Conservation (phyloP, 2,329 filamentous ascomycete species). For the Daldinia eschscholtzii region DNA sequence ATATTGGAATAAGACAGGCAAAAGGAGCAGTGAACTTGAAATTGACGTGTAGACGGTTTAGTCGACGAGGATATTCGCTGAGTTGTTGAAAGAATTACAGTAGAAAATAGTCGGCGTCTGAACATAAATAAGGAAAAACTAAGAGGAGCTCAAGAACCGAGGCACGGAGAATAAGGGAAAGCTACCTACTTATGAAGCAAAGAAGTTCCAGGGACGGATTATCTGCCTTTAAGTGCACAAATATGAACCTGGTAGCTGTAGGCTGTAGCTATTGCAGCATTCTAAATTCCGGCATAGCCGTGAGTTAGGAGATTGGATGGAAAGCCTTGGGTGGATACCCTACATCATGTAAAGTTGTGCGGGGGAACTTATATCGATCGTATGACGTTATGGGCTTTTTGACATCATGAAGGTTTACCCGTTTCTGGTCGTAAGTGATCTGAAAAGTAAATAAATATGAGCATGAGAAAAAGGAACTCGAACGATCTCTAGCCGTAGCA, state of each 20-base stretch:
- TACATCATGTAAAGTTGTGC: conserved; percentile 10
- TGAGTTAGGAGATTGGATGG: conserved; percentile 25
- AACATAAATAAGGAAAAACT: conserved; percentile 12
- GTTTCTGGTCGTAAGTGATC: neutral
- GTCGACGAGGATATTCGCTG: conserved; percentile 1
- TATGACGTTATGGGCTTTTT: conserved; percentile 31
- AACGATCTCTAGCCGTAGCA: too few relatives aligned
- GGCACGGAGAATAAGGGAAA: neutral
- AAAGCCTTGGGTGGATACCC: conserved; percentile 20
- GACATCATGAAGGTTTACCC: neutral
- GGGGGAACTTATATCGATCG: conserved; percentile 27
- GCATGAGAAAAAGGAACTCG: neutral
- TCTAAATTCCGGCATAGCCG: conserved; percentile 25
- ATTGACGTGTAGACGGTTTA: neutral
- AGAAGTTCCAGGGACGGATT: neutral
- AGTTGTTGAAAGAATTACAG: neutral
- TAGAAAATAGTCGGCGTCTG: conserved; percentile 18
- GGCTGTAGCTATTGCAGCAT: neutral
- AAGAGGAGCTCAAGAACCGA: neutral
- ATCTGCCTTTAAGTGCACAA: neutral
- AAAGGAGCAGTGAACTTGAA: neutral
- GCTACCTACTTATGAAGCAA: neutral
- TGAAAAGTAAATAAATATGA: neutral
- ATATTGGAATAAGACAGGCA: conserved; percentile 31
- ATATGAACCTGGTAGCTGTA: neutral